These are phyloP conservation scores for Rubia occidens DNA, from an alignment of 305 asterid species.

Conservation along the genomic window DNA sequence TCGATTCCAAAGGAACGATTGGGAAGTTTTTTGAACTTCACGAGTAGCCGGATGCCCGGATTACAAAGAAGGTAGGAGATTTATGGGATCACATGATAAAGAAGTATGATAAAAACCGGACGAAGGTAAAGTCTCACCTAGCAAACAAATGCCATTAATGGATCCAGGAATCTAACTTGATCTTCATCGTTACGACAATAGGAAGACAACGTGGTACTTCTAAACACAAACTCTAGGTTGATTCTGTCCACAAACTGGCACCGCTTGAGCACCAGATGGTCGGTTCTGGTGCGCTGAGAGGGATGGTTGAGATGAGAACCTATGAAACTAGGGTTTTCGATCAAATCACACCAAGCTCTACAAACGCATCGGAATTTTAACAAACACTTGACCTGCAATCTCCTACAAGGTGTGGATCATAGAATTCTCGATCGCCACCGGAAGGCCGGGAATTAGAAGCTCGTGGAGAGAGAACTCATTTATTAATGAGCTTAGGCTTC, in stretches of 20 bases:
- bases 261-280: neutral
- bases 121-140: neutral
- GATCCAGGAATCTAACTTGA: too few relatives aligned
- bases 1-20: too few relatives aligned
- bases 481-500: conserved; percentile 45
- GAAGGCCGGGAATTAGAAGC: conserved; percentile 42
- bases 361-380: conserved; percentile 8
- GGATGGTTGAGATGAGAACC: neutral
- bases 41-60: too few relatives aligned
- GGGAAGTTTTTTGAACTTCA: too few relatives aligned
- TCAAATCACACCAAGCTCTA: neutral
- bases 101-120: too few relatives aligned
- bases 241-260: too few relatives aligned
- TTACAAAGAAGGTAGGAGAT: too few relatives aligned
- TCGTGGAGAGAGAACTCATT: conserved; percentile 74
- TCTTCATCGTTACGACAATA: too few relatives aligned
- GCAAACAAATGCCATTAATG: neutral
- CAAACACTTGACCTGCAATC: conserved; percentile 37
- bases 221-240: neutral
- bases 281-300: neutral
- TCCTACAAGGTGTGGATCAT: too few relatives aligned
- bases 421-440: conserved; percentile 1
- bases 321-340: neutral
- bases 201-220: neutral
- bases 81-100: too few relatives aligned